Evolutionary conservation across 176 grass and related monocot species (phyloP).

Genomic region (Themeda triandra): DNA sequence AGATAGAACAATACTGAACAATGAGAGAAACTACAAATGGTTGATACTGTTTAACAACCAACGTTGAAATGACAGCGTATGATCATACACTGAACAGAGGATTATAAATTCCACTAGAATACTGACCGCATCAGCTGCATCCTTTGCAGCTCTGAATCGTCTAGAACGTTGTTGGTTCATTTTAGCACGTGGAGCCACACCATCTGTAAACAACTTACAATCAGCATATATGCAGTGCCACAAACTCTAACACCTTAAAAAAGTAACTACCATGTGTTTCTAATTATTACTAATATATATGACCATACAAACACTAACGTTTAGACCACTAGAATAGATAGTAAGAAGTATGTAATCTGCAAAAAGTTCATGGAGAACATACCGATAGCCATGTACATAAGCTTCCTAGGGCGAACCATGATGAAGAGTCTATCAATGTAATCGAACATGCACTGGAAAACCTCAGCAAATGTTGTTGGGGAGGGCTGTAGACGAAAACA

Average conservation of each 20-base stretch:
- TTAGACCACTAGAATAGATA: background rate
- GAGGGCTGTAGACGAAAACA: constrained; percentile 50
- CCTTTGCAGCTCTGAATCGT: constrained; percentile 96
- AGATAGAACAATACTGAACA: constrained; percentile 15
- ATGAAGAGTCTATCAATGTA: constrained; percentile 94
- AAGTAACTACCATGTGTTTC: background rate
- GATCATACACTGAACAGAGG: constrained; percentile 11
- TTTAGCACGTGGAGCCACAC: constrained; percentile 97
- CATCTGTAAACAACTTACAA: constrained; percentile 52
- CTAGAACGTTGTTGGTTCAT: constrained; percentile 99
- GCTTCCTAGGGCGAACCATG: constrained; percentile 95
- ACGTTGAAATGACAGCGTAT: background rate
- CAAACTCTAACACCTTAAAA: background rate
- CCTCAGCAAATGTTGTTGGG: constrained; percentile 85
- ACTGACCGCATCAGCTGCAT: constrained; percentile 93
- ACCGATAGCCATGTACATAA: constrained; percentile 99
- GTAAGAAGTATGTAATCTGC: background rate
- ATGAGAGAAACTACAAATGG: constrained; percentile 20
- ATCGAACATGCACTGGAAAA: constrained; percentile 98
- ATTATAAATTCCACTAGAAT: constrained; percentile 33
- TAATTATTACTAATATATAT: background rate
- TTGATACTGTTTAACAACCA: constrained; percentile 3
- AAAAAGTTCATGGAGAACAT: constrained; percentile 19
- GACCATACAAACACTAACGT: background rate
- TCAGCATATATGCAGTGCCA: background rate